Conservation (phyloP, 495 filamentous ascomycete species). For the Xanthoparmelia taractica region DNA sequence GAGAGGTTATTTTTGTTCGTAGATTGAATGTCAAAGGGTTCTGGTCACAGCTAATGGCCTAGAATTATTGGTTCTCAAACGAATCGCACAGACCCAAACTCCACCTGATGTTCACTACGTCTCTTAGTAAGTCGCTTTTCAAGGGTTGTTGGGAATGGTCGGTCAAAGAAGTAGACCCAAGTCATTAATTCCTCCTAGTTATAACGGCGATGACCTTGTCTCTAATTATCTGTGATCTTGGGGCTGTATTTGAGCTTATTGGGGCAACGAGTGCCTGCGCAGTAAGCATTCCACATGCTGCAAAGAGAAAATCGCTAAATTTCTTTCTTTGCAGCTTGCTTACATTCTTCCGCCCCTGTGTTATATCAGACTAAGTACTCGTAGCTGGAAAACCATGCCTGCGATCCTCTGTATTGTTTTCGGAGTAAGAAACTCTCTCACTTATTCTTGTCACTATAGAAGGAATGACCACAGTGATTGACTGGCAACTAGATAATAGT, state of each 20-base stretch:
- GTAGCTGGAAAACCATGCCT: slow-evolving; percentile 65
- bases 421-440: slow-evolving; percentile 36
- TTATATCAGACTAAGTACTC: slow-evolving; percentile 82
- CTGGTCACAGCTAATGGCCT: neutral
- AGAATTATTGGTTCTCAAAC: slow-evolving; percentile 76
- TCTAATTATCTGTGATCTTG: slow-evolving; percentile 84
- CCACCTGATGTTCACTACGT: slow-evolving; percentile 76
- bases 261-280: slow-evolving; percentile 91
- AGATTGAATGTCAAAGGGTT: neutral
- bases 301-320: neutral
- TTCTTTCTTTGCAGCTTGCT: slow-evolving; percentile 45
- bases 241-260: slow-evolving; percentile 88
- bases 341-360: slow-evolving; percentile 94
- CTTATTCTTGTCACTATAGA: neutral
- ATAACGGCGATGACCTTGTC: slow-evolving; percentile 67
- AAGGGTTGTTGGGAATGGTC: neutral
- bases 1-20: slow-evolving; percentile 72
- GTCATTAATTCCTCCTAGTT: slow-evolving; percentile 44
- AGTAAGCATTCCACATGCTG: slow-evolving; percentile 1
- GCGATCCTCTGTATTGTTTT: slow-evolving; percentile 65
- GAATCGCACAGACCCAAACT: slow-evolving; percentile 74
- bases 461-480: neutral
- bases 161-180: neutral
- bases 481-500: slow-evolving; percentile 41
- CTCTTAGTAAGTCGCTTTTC: slow-evolving; percentile 21